These are phyloP conservation scores for Nicotiana sylvestris DNA, from an alignment of 257 asterid species.

Conservation along the genomic window DNA sequence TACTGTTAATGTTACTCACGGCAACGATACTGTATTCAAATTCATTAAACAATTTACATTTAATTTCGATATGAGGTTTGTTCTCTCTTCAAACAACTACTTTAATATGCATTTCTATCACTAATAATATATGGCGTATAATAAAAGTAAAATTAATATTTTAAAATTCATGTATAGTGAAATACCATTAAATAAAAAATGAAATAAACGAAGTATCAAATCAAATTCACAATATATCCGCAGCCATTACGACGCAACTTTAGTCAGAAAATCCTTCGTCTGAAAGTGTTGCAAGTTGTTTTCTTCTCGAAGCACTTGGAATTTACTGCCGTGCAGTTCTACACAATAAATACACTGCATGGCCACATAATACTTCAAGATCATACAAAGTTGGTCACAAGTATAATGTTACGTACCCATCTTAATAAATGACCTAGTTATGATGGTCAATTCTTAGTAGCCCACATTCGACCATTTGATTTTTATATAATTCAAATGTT, in stretches of 20 bases:
- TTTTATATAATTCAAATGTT: neutral
- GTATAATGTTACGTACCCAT: neutral
- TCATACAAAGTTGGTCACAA: neutral
- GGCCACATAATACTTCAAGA: neutral
- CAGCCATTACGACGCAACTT: neutral
- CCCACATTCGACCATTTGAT: neutral
- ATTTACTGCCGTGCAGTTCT: neutral
- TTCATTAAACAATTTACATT: too few relatives aligned
- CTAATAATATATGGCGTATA: too few relatives aligned
- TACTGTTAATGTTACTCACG: too few relatives aligned
- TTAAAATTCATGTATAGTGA: neutral
- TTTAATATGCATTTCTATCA: too few relatives aligned
- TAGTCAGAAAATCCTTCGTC: neutral
- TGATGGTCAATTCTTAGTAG: neutral
- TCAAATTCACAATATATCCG: neutral
- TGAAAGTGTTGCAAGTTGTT: constrained; percentile 7
- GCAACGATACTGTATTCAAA: too few relatives aligned
- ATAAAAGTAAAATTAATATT: neutral
- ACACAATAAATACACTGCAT: constrained; percentile 1
- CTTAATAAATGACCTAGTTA: too few relatives aligned
- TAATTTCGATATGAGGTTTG: too few relatives aligned
- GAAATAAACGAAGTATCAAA: neutral
- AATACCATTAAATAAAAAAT: neutral
- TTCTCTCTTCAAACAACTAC: too few relatives aligned
- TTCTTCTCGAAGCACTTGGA: neutral